These are phyloP conservation scores for Phaffomyces thermotolerans DNA, from an alignment of 805 yeast species.

Conservation along the genomic window DNA sequence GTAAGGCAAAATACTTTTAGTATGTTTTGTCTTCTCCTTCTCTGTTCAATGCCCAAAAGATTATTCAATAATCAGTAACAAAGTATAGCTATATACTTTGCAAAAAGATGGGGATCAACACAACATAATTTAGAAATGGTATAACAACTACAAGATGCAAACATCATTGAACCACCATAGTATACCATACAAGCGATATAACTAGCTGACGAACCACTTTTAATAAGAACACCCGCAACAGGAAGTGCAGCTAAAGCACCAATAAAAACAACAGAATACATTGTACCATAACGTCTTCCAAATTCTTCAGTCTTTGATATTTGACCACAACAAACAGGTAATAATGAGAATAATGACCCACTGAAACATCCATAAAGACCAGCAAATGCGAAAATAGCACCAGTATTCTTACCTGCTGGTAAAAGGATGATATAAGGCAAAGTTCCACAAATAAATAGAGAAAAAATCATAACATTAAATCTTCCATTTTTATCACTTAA, in stretches of 20 bases:
- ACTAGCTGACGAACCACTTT: conserved; percentile 25
- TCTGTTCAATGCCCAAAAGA: neutral
- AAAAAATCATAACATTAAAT: conserved; percentile 29
- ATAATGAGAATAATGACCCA: conserved; percentile 45
- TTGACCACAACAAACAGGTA: conserved; percentile 54
- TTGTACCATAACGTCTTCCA: conserved; percentile 49
- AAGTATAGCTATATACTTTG: no score
- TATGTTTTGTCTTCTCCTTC: neutral
- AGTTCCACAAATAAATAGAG: neutral
- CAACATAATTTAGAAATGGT: conserved; percentile 30
- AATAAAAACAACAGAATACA: conserved; percentile 52
- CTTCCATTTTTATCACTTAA: conserved; percentile 42
- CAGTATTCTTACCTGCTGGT: neutral
- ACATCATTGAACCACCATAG: conserved; percentile 28
- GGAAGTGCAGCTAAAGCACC: conserved; percentile 46
- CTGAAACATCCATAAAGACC: conserved; percentile 46
- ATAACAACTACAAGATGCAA: conserved; percentile 34
- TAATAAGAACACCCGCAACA: conserved; percentile 42
- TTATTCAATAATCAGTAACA: no score
- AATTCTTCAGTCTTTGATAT: conserved; percentile 46
- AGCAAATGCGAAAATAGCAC: conserved; percentile 33
- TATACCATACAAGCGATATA: conserved; percentile 31
- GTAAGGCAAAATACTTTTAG: no score
- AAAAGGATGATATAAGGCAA: neutral
- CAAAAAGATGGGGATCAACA: neutral